A percentile compares a stretch with the other conserved stretches of the same genome.
These are phyloP conservation scores for Rickenella mellea DNA, from an alignment of 768 basidiomycete genomes.

Conservation along the genomic window DNA sequence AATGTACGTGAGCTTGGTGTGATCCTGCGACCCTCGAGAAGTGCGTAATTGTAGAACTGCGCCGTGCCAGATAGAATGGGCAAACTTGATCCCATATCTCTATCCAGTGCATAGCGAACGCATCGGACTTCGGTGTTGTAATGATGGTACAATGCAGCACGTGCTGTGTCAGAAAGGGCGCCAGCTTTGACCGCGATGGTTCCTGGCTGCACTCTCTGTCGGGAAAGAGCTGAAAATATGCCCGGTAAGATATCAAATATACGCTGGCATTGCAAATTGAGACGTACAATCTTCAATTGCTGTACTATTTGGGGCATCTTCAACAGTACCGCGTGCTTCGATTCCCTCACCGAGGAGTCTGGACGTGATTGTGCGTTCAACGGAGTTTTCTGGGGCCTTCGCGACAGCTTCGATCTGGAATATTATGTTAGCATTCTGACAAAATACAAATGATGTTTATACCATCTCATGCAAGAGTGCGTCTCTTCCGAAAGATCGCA, in stretches of 20 bases:
- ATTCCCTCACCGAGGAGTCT: neutral
- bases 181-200: too few relatives aligned
- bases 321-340: conserved; percentile 11
- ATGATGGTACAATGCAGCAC: too few relatives aligned
- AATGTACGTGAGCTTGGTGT: conserved; percentile 4
- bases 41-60: conserved; percentile 1
- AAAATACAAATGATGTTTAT: too few relatives aligned
- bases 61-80: neutral
- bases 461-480: conserved; percentile 9
- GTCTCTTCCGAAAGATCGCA: conserved; percentile 15
- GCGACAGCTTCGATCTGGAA: neutral
- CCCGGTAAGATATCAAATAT: too few relatives aligned
- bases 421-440: too few relatives aligned
- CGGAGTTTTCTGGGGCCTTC: neutral
- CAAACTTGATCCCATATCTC: neutral
- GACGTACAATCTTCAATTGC: too few relatives aligned
- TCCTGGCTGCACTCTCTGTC: too few relatives aligned
- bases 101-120: neutral
- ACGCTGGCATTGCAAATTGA: too few relatives aligned
- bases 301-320: conserved; percentile 9
- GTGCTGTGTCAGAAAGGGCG: too few relatives aligned
- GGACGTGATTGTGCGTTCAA: conserved; percentile 1
- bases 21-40: conserved; percentile 12
- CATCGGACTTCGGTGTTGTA: neutral
- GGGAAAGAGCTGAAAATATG: too few relatives aligned